Conservation (phyloP, 768 basidiomycete species). For the Naganishia onofrii region DNA sequence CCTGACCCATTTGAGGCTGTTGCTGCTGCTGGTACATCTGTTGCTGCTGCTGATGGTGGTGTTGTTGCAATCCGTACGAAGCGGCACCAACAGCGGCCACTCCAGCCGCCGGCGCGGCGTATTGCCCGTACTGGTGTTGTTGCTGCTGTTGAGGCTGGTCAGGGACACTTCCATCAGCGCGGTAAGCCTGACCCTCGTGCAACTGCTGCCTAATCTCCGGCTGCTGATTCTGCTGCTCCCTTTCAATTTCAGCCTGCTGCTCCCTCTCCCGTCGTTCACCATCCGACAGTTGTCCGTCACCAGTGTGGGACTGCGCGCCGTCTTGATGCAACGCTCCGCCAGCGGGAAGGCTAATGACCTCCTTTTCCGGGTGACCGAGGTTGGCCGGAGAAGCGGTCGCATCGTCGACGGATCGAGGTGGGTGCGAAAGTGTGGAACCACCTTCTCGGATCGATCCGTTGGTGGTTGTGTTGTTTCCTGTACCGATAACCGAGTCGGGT, state of each 20-base stretch:
- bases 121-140: constrained; percentile 21
- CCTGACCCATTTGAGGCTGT: background rate
- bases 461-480: background rate
- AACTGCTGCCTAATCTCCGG: constrained; percentile 18
- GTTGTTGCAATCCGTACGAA: constrained; percentile 39
- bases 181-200: constrained; percentile 31
- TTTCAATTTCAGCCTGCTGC: background rate
- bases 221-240: constrained; percentile 1
- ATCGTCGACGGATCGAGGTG: constrained; percentile 21
- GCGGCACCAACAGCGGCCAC: constrained; percentile 32
- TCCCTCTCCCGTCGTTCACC: background rate
- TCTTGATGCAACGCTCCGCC: constrained; percentile 27
- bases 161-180: constrained; percentile 25
- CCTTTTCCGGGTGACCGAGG: constrained; percentile 25
- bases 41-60: constrained; percentile 41
- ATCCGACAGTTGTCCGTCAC: background rate
- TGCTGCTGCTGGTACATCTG: constrained; percentile 34
- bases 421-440: background rate
- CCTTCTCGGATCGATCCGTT: constrained; percentile 16
- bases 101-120: constrained; percentile 22
- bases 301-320: background rate
- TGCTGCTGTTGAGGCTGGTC: constrained; percentile 29
- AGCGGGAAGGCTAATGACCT: constrained; percentile 22
- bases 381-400: constrained; percentile 23
- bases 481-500: background rate